Evolutionary conservation across 306 rosid species (phyloP), one percentile per base, ranked within the genome.

Genomic region (Elaeagnus macrophylla): DNA sequence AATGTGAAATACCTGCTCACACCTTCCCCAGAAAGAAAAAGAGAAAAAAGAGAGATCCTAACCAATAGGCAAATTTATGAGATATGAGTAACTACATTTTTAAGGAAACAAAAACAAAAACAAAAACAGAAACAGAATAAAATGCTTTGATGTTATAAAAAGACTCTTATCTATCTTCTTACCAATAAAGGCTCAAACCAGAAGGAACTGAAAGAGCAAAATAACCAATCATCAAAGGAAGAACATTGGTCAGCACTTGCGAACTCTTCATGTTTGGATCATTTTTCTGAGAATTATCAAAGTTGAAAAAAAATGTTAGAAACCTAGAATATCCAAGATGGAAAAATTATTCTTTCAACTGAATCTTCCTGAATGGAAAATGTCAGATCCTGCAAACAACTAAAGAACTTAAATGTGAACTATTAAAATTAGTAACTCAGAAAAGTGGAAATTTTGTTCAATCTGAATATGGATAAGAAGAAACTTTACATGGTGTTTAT

Each of bases 151-250:
- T 56, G 18, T 40, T 57, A 66, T 37, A 37, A 38, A 54, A 60
- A 41, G 59, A 53, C 46, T 56, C 66, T 1, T 25, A 25, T 56
- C 57, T 18, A 32, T 61, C 16, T 48, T 59, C 93, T 77, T 65
- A 93, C 99, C 99, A 93, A 67, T 93, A 93, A 61, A 93, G 99
- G 73, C 99, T 88, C 64, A 93, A 78, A 68, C 99, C 99, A 12
- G 99, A 93, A 75, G 99, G 99, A 67, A 93, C 99, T 45, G 99
- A 93, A 25, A 93, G 94, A 45, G 99, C 71, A 77, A 93, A 93
- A 66, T 93, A 93, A 66, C 99, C 99, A 47, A 93, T 88, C 88
- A 93, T 68, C 62, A 93, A 75, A 6, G 96, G 99, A 69, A 93
- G 94, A 66, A 84, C 40, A 75, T 93, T 77, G 60, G 96, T 84